phyloP scores from a whole-genome alignment of 805 yeast species.

The Nakazawaea ernobii region DNA sequence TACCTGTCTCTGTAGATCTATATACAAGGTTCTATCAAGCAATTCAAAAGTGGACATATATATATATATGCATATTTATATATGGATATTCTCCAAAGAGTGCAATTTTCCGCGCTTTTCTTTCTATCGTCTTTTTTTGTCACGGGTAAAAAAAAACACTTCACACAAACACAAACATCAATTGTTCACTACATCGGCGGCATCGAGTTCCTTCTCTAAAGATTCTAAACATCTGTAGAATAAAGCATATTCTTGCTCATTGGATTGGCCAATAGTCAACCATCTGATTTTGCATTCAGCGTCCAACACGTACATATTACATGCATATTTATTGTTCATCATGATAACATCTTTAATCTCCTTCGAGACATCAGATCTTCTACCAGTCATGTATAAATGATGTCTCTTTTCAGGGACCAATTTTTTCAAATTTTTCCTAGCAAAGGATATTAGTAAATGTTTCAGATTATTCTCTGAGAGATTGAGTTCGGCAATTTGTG shows the following conservation, averaged over 20 bases:
- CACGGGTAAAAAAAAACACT: too few relatives aligned
- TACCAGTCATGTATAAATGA: constrained; percentile 55
- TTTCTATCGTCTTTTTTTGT: too few relatives aligned
- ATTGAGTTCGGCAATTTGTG: constrained; percentile 73
- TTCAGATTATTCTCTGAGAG: constrained; percentile 71
- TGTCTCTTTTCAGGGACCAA: constrained; percentile 44
- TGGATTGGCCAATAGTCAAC: constrained; percentile 84
- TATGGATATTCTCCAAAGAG: too few relatives aligned
- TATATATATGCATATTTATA: too few relatives aligned
- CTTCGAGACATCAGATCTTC: constrained; percentile 52
- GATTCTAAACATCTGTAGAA: constrained; percentile 66
- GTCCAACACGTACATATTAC: constrained; percentile 79
- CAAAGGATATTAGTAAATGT: constrained; percentile 51
- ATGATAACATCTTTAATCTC: constrained; percentile 52
- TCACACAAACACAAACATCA: neutral
- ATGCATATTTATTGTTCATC: constrained; percentile 74
- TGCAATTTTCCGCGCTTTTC: too few relatives aligned
- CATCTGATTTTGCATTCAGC: constrained; percentile 71
- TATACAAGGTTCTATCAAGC: too few relatives aligned
- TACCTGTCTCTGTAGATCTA: too few relatives aligned
- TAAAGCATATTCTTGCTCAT: constrained; percentile 54
- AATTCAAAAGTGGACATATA: neutral
- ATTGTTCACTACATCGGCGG: neutral
- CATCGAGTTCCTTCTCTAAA: constrained; percentile 39
- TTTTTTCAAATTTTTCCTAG: constrained; percentile 36